Evolutionary conservation across 768 basidiomycete species (phyloP), one percentile per base, ranked within the genome.

Genomic region (Dioszegia crocea): DNA sequence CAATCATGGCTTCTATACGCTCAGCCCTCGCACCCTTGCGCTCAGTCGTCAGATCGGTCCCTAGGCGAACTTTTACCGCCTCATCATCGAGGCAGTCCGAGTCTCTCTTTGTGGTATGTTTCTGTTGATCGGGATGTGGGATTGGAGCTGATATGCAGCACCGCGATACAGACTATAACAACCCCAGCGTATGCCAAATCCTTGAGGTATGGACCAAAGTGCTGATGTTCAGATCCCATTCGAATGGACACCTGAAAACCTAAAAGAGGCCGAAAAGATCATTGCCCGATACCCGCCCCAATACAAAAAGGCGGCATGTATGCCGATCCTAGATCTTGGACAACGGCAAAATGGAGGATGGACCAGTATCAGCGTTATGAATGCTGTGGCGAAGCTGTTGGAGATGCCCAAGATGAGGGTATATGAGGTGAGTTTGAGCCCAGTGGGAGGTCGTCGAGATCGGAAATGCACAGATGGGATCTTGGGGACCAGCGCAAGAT

Each of bases 351-450:
- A 98, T 81, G 90, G 94, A 67, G 91, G 90, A 67, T 99, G 91
- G 90, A 97, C 94, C 24, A 91, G 88, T 76, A 94, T 99, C 65
- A 91, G 88, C 70, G 92, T 94, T 61, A 99, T 99, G 96, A 97
- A 99, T 80, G 90, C 92, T 69, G 88, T 99, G 55, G 96, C 96
- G 0, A 88, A 89, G 65, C 81, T 94, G 30, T 83, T 98, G 29
- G 91, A 88, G 70, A 88, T 99, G 84, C 90, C 88, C 10, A 89
- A 90, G 52, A 98, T 99, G 96, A 88, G 96, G 10, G 96, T 97
- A 1, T 99, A 99, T 76, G 96, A 99, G 79, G 71, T 73, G 60
- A 60, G 71, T 58, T 16, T 39, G 27, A 31, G 30, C n/a, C n/a
- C n/a, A n/a, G n/a, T n/a, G n/a, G n/a, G n/a, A n/a, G n/a, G n/a